phyloP scores from a whole-genome alignment of 495 filamentous ascomycete genomes.

The Aspergillus avenaceus region DNA sequence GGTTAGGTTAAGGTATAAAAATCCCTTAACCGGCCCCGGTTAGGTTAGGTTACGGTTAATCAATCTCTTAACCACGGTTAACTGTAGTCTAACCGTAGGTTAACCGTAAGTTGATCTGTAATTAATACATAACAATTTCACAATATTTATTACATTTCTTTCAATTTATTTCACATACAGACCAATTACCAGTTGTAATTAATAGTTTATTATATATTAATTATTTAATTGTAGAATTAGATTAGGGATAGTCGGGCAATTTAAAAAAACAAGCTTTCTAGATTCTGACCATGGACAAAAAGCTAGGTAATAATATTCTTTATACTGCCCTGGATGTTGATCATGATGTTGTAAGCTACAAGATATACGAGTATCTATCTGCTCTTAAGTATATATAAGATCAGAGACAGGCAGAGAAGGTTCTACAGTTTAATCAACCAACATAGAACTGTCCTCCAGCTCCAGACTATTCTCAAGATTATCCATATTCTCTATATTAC shows the following conservation, averaged over 20 bases:
- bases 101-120: background rate
- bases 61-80: too few species aligned
- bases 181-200: too few species aligned
- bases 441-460: background rate
- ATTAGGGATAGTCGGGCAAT: background rate
- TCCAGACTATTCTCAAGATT: background rate
- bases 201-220: too few species aligned
- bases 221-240: background rate
- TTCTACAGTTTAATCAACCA: background rate
- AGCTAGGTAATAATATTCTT: background rate
- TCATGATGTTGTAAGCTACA: background rate
- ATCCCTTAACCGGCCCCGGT: too few species aligned
- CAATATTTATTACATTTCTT: background rate
- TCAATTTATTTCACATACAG: background rate
- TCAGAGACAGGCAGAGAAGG: background rate
- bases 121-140: background rate
- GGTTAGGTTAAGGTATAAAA: background rate
- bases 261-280: background rate
- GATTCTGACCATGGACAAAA: background rate
- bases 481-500: background rate
- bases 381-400: background rate
- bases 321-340: too few species aligned
- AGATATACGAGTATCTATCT: background rate
- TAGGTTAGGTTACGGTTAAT: too few species aligned
- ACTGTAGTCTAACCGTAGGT: too few species aligned